Evolutionary conservation across 352 stramenopile species (phyloP), one percentile per base, ranked within the genome.

Genomic region (Globisporangium cederbergense): DNA sequence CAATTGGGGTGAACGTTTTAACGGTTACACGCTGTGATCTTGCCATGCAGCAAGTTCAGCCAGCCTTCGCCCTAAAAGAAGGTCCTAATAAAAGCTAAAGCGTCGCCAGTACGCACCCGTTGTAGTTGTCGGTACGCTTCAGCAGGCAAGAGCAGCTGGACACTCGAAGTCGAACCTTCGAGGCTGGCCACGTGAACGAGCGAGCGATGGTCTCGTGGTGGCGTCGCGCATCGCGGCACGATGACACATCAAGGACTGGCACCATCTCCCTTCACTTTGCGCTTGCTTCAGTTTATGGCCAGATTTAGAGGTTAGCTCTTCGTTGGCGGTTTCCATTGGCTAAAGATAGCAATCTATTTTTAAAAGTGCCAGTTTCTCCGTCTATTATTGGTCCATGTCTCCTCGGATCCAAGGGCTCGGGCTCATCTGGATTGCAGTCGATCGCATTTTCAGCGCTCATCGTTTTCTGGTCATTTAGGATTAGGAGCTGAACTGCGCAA

Each of bases 391-490:
- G 54, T 30, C 51, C 4, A 22, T 49, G 43, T 49, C 18, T 20
- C 3, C 46, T 57, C 51, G 28, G 51, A 57, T 18, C 51, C 34
- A 43, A 43, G 51, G 51, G 51, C 0, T 43, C 1, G 16, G 30
- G 51, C 28, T 16, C 18, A 4, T 22, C 18, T 50, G 43, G 43
- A 50, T 52, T 52, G 46, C 18, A 30, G 25, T 28, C 25, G 25
- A 28, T 40, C 7, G 34, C 36, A 42, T 32, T 52, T 52, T 52
- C n/a, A 28, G 54, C 6, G 0, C 53, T 46, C 34, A 59, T 8
- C 11, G 7, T 10, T 40, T 49, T 60, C 54, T 50, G 54, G 36
- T 40, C 55, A 51, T 60, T 60, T 60, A 51, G 38, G 28, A 60
- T 49, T 60, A 38, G 36, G 36, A 59, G 50, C 50, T 56, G 5